Evolutionary conservation across 257 asterid genomes (phyloP).

Genomic region (Haberlea rhodopensis): DNA sequence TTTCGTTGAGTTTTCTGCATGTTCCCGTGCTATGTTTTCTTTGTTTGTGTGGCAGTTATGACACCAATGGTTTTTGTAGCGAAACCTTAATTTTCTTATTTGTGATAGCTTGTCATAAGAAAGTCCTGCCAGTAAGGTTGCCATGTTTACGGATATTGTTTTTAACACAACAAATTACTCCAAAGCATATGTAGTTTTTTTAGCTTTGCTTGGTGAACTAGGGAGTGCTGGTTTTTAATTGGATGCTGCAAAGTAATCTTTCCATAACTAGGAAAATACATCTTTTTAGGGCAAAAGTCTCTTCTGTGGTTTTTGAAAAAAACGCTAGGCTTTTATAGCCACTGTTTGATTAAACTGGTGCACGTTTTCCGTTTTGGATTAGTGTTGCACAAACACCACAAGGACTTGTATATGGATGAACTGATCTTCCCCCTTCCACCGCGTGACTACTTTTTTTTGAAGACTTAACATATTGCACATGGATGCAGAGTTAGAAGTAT

Average conservation of each 20-base stretch:
- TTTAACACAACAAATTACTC: background rate
- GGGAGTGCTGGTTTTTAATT: background rate
- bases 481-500: background rate
- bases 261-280: too few relatives aligned
- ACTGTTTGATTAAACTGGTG: too few relatives aligned
- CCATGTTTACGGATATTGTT: background rate
- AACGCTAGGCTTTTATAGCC: too few relatives aligned
- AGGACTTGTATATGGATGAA: too few relatives aligned
- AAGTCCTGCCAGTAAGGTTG: background rate
- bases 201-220: background rate
- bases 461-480: background rate
- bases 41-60: background rate
- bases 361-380: too few relatives aligned
- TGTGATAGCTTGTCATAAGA: too few relatives aligned
- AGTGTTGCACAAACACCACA: too few relatives aligned
- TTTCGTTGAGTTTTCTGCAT: background rate
- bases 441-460: background rate
- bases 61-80: conserved; percentile 1
- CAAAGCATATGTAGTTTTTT: background rate
- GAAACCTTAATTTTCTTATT: conserved; percentile 9
- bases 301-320: too few relatives aligned
- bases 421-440: background rate
- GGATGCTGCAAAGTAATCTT: background rate
- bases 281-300: too few relatives aligned
- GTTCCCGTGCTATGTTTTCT: background rate